Evolutionary conservation across 345 rosid species (phyloP).

Genomic region (Firmiana major): DNA sequence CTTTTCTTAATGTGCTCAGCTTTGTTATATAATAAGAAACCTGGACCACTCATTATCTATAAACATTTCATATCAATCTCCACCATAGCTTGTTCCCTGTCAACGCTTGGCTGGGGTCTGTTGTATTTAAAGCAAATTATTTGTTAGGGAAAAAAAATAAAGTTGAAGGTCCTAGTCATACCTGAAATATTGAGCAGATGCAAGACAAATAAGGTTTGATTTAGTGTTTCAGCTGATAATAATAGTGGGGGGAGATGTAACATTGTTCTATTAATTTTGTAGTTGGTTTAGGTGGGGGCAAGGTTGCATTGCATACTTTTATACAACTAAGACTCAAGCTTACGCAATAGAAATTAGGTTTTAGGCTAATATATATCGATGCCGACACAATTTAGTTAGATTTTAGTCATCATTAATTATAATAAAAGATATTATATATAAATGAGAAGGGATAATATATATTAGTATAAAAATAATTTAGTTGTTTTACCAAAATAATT

Average conservation of each 20-base stretch:
- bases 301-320: no score
- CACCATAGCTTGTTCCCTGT: conserved; percentile 31
- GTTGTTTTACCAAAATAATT: no score
- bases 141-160: not conserved
- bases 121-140: conserved; percentile 16
- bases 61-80: conserved; percentile 21
- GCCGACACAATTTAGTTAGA: not conserved
- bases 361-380: not conserved
- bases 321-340: not conserved
- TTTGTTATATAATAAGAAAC: not conserved
- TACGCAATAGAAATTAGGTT: not conserved
- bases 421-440: no score
- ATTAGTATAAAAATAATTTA: no score
- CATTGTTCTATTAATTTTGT: not conserved
- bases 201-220: not conserved
- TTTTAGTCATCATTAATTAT: no score
- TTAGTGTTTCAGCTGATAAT: not conserved
- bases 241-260: not conserved
- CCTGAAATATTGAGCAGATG: not conserved
- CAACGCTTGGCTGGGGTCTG: conserved; percentile 34
- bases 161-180: conserved; percentile 8
- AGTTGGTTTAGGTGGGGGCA: not conserved
- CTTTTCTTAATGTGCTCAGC: not conserved
- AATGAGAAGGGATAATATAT: no score
- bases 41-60: conserved; percentile 28